Evolutionary conservation across 2,329 filamentous ascomycete species (phyloP).

Genomic region (Gaeumannomyces tritici): DNA sequence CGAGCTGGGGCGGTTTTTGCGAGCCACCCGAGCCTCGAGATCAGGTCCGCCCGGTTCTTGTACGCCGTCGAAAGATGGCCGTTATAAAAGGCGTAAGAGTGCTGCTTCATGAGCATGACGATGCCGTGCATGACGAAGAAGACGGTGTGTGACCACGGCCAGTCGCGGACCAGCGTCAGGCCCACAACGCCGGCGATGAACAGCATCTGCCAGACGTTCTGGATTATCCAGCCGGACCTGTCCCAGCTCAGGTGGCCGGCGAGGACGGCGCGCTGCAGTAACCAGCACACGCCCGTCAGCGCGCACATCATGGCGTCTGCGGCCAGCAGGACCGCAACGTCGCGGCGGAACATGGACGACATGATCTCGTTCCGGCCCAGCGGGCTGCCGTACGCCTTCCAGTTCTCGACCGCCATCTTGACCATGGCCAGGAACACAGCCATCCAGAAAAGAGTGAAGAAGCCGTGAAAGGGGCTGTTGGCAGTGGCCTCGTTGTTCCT

Average conservation of each 20-base stretch:
- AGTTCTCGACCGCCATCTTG: slow-evolving; percentile 60
- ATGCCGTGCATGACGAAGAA: slow-evolving; percentile 68
- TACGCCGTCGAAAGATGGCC: slow-evolving; percentile 58
- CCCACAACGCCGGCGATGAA: slow-evolving; percentile 55
- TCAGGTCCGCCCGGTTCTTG: slow-evolving; percentile 35
- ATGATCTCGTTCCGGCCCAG: slow-evolving; percentile 66
- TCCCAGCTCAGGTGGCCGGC: slow-evolving; percentile 59
- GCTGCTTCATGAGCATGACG: slow-evolving; percentile 77
- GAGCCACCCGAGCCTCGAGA: slow-evolving; percentile 44
- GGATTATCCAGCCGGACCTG: slow-evolving; percentile 60
- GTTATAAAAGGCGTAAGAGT: slow-evolving; percentile 72
- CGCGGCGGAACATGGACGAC: slow-evolving; percentile 51
- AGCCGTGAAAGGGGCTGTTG: slow-evolving; percentile 66
- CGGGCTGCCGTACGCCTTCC: slow-evolving; percentile 55
- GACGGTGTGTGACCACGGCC: slow-evolving; percentile 77
- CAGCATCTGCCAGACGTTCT: slow-evolving; percentile 61
- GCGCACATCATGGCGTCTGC: slow-evolving; percentile 64
- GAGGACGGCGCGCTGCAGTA: slow-evolving; percentile 52
- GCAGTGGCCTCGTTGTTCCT: slow-evolving; percentile 55
- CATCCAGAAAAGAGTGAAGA: slow-evolving; percentile 74
- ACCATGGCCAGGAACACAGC: slow-evolving; percentile 56
- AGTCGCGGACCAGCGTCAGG: slow-evolving; percentile 60
- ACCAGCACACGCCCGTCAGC: slow-evolving; percentile 53
- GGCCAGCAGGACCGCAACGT: slow-evolving; percentile 43
- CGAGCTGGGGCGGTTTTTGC: slow-evolving; percentile 39